These are phyloP conservation scores for Coix lacrymajobi DNA, from an alignment of 176 grass and related monocot genomes.

Conservation along the genomic window DNA sequence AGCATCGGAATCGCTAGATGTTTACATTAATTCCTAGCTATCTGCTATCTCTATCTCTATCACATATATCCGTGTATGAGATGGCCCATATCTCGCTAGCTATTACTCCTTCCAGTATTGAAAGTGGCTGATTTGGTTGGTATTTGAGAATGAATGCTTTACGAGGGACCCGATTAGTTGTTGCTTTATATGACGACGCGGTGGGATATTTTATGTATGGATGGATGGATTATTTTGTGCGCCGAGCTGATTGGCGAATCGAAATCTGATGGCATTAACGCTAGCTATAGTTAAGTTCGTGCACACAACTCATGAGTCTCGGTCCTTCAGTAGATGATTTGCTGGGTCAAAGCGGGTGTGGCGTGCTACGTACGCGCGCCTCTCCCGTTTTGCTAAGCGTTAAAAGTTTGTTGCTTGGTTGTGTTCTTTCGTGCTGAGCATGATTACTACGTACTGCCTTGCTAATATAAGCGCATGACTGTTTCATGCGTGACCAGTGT, in stretches of 20 bases:
- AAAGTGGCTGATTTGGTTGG: slow-evolving; percentile 7
- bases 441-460: slow-evolving; percentile 24
- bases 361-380: background rate
- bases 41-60: background rate
- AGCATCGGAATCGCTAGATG: background rate
- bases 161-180: background rate
- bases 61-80: background rate
- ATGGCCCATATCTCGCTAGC: background rate
- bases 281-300: background rate
- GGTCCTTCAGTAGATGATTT: background rate
- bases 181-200: slow-evolving; percentile 16
- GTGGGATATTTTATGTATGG: slow-evolving; percentile 56
- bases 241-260: background rate
- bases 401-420: slow-evolving; percentile 14
- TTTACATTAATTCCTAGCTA: background rate
- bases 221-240: background rate
- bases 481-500: slow-evolving; percentile 12
- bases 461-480: background rate
- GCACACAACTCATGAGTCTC: background rate
- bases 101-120: background rate
- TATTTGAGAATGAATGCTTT: background rate
- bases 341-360: slow-evolving; percentile 15
- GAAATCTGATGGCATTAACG: background rate
- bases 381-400: background rate
- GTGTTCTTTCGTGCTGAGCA: slow-evolving; percentile 14